A percentile compares a stretch with the other conserved stretches of the same genome.
Conservation (phyloP, 305 asterid species). For the Rubia tinctorum region DNA sequence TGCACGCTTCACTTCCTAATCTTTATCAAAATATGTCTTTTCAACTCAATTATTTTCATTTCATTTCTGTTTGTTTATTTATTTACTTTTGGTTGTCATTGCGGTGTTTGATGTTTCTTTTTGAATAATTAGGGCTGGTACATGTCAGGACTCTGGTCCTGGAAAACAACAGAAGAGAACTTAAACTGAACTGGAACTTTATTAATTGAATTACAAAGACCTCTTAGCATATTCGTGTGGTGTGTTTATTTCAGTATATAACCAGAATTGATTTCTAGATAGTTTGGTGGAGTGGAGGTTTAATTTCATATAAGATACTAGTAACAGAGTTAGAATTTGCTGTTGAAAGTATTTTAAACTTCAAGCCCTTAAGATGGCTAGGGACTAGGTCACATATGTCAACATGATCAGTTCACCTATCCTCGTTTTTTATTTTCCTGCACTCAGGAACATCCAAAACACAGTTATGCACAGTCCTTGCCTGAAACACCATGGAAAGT, state of each 20-base stretch:
- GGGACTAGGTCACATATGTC: background rate
- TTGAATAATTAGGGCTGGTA: background rate
- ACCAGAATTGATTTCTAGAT: background rate
- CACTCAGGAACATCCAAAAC: constrained; percentile 7
- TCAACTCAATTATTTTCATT: background rate
- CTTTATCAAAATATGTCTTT: constrained; percentile 8
- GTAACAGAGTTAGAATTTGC: background rate
- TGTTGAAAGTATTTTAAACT: background rate
- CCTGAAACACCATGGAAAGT: background rate
- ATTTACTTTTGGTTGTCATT: background rate
- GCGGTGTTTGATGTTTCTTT: background rate
- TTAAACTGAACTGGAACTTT: background rate
- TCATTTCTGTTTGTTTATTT: background rate
- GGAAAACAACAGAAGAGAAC: background rate
- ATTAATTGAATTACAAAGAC: background rate
- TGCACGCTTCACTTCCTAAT: constrained; percentile 10
- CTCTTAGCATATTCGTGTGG: background rate
- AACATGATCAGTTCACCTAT: background rate
- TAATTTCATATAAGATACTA: constrained; percentile 1
- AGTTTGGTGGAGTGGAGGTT: background rate
- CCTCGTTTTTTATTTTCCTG: background rate
- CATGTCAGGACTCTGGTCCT: background rate
- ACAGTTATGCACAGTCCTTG: background rate
- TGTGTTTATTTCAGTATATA: background rate
- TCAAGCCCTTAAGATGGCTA: background rate